These are phyloP conservation scores for Moesziomyces antarcticus DNA, from an alignment of 1,284 basidiomycete species.

Conservation along the genomic window DNA sequence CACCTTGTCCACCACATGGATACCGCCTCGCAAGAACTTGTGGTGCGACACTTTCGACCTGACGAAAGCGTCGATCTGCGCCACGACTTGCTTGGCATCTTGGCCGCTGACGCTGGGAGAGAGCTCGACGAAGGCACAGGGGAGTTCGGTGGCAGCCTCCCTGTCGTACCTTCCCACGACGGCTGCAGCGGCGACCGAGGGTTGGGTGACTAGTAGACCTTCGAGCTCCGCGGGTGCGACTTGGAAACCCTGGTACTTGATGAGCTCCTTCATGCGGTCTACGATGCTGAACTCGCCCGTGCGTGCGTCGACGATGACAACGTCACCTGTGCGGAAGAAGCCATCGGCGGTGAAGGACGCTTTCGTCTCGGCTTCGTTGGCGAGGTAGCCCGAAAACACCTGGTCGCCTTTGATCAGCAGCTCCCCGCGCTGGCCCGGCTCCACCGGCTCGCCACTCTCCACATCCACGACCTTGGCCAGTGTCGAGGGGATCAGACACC, in stretches of 20 bases:
- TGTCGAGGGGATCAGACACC: conserved; percentile 36
- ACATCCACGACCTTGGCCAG: conserved; percentile 40
- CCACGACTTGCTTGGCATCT: conserved; percentile 1
- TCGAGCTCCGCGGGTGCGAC: conserved; percentile 64
- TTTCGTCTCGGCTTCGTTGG: conserved; percentile 63
- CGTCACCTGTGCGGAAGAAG: conserved; percentile 63
- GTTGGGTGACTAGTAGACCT: conserved; percentile 38
- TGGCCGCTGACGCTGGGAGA: background rate
- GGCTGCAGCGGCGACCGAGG: conserved; percentile 53
- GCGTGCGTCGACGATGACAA: conserved; percentile 42
- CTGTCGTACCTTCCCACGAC: conserved; percentile 56
- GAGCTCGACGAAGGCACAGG: conserved; percentile 43
- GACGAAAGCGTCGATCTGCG: conserved; percentile 32
- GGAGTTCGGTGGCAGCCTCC: conserved; percentile 45
- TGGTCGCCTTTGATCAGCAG: conserved; percentile 46
- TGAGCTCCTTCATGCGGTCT: conserved; percentile 63
- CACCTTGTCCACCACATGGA: conserved; percentile 34
- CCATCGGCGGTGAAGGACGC: conserved; percentile 75
- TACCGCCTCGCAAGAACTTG: conserved; percentile 48
- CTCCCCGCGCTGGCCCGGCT: conserved; percentile 43
- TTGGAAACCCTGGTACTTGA: conserved; percentile 65
- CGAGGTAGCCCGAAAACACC: conserved; percentile 44
- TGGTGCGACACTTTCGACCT: conserved; percentile 31
- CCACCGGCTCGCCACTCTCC: conserved; percentile 23
- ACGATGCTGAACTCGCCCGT: conserved; percentile 57